Evolutionary conservation across 1,139 yeast species (phyloP), one percentile per base, ranked within the genome.

Genomic region (Candida gigantensis): DNA sequence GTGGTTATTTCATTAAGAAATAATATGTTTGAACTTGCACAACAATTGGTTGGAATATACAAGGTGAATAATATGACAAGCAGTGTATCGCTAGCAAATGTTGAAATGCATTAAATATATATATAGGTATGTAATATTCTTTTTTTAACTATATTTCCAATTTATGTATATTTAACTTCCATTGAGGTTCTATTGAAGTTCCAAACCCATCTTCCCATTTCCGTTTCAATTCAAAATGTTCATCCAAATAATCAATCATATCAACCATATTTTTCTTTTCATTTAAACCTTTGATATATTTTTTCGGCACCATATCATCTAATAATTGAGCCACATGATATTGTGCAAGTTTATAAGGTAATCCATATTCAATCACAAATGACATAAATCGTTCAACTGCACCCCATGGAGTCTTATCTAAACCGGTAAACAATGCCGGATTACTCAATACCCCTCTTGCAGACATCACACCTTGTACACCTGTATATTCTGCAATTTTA

Each of bases 11-110:
- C 97, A 0, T 72, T 94, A 52, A 77, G 98, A 58, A 92, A 92
- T 61, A 92, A 94, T 57, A 94, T 94, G 99, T 94, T 94, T 61
- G 99, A 94, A 62, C 74, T 92, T 49, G 94, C 98, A 1, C 84
- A 87, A 49, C 94, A 89, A 52, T 70, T 94, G 54, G 96, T 94
- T 29, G 99, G 99, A 10, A 89, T 94, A 44, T 94, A 90, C 68
- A 94, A 94, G 62, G 92, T 86, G 41, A 80, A 84, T 52, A 90
- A 92, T 62, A 88, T 79, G 90, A 89, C 97, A 3, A 76, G 74
- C 57, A 85, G 96, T 55, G 84, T 88, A 24, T 80, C 96, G 3
- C 57, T 88, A 35, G 77, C 81, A 50, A 32, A 84, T 68, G 77
- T 29, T 16, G 33, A 30, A 13, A 23, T 30, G n/a, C 26, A 30